These are phyloP conservation scores for Phytophthora pinifolia DNA, from an alignment of 352 stramenopile genomes.

Conservation along the genomic window DNA sequence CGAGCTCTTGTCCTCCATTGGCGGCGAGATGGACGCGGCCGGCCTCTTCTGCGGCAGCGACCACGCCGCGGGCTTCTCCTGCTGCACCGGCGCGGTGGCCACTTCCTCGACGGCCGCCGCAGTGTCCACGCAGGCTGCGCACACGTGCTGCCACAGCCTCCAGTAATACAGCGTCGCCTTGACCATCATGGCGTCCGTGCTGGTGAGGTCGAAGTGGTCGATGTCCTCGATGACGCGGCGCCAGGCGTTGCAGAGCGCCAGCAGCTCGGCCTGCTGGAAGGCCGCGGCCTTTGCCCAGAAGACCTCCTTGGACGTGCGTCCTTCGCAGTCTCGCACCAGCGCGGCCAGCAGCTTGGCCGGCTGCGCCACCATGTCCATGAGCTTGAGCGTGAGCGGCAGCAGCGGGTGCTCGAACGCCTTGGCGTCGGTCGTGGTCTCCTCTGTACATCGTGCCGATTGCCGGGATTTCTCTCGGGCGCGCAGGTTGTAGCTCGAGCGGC, in stretches of 20 bases:
- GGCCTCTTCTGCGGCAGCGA: conserved; percentile 30
- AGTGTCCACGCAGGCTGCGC: conserved; percentile 37
- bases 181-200: conserved; percentile 50
- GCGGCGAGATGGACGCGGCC: conserved; percentile 30
- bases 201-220: conserved; percentile 19
- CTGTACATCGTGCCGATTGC: conserved; percentile 6
- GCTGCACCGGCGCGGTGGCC: conserved; percentile 12
- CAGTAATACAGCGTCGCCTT: conserved; percentile 62
- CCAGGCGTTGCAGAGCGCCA: conserved; percentile 28
- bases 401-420: conserved; percentile 17
- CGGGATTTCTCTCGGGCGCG: conserved; percentile 31
- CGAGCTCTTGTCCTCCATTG: conserved; percentile 37
- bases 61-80: conserved; percentile 9
- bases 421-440: conserved; percentile 6
- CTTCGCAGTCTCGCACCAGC: conserved; percentile 32
- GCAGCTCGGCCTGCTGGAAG: conserved; percentile 44
- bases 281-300: conserved; percentile 36
- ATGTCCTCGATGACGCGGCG: conserved; percentile 28
- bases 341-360: conserved; percentile 51
- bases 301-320: conserved; percentile 18
- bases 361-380: conserved; percentile 51
- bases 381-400: conserved; percentile 42
- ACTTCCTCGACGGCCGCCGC: conserved; percentile 40
- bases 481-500: conserved; percentile 37
- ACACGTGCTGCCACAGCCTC: conserved; percentile 56